Evolutionary conservation across 2,329 filamentous ascomycete species (phyloP), one percentile per base, ranked within the genome.

Genomic region (Tolypocladium inflatum): DNA sequence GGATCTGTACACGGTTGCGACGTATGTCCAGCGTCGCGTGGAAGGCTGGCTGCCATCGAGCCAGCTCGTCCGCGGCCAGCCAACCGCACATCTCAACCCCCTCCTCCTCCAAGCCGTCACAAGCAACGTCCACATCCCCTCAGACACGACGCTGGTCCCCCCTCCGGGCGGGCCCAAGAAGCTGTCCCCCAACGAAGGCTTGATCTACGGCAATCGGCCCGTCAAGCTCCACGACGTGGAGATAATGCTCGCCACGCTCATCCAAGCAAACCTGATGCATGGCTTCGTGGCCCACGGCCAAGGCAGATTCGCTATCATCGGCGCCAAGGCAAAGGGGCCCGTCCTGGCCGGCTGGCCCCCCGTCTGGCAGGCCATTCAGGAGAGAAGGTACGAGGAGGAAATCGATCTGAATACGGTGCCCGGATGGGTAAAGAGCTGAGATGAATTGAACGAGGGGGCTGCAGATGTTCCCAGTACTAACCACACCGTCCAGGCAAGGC

Each of bases 271-370:
- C 0, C 76, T 96, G 30, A 78, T 97, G 68, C 85, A 87, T 63
- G 93, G 92, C 2, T 97, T 92, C 67, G 81, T 97, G 35, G 89
- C 89, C 19, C 90, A 95, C 66, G 82, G 82, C 33, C 85, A 86
- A 67, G 81, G 82, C 50, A 86, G 89, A 54, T 91, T 97, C 67
- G 91, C 91, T 15, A 89, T 97, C 50, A 84, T 88, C 56, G 91
- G 92, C 3, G 85, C 89, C 30, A 88, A 86, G 76, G 80, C 80
- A 60, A 82, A 81, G 62, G 82, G 83, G 30, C 81, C 87, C 0
- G 72, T 90, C 23, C 77, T 78, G 39, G 88, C 87, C 1, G 90
- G 89, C 0, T 97, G 93, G 76, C 91, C 92, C 1, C 77, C 76
- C 50, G 84, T 90, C 1, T 91, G 87, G 80, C 78, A 84, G 58